Conservation (phyloP, 768 basidiomycete genomes). For the button mushroom (Agaricus bisporus) region DNA sequence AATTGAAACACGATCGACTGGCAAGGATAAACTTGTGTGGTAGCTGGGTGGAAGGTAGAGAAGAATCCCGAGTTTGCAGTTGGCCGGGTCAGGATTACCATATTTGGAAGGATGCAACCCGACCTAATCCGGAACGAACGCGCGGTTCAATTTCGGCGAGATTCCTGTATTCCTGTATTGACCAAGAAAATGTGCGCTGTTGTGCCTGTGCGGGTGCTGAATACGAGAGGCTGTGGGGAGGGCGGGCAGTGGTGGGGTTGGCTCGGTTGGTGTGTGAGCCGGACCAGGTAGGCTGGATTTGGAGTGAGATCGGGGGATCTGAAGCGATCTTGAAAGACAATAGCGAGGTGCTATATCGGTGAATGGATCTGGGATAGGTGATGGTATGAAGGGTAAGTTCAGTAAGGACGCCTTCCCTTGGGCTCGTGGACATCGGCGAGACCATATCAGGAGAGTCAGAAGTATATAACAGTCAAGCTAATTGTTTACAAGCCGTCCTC, state of each 20-base stretch:
- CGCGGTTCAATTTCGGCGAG: neutral
- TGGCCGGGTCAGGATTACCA: neutral
- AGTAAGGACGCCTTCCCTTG: slow-evolving; percentile 17
- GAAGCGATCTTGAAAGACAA: slow-evolving; percentile 35
- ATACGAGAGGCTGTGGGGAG: too few species aligned
- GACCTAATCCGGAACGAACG: neutral
- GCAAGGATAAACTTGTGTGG: neutral
- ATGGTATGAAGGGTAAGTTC: slow-evolving; percentile 23
- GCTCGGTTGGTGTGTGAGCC: neutral
- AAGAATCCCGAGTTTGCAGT: slow-evolving; percentile 8
- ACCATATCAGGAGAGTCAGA: slow-evolving; percentile 26
- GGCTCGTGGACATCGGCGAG: slow-evolving; percentile 32
- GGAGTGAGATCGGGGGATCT: slow-evolving; percentile 15
- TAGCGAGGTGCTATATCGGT: slow-evolving; percentile 33
- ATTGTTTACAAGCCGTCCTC: slow-evolving; percentile 59
- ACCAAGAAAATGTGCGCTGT: too few species aligned
- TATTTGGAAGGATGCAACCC: neutral
- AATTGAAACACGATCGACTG: slow-evolving; percentile 8
- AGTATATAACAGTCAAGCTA: slow-evolving; percentile 49
- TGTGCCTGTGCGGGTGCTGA: too few species aligned
- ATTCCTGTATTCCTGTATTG: too few species aligned
- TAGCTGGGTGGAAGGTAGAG: neutral
- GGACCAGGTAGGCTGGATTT: slow-evolving; percentile 2
- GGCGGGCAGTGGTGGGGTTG: too few species aligned
- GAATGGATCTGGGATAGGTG: slow-evolving; percentile 11